Evolutionary conservation across 2,329 filamentous ascomycete species (phyloP).

Genomic region (Diaporthe vaccinii): DNA sequence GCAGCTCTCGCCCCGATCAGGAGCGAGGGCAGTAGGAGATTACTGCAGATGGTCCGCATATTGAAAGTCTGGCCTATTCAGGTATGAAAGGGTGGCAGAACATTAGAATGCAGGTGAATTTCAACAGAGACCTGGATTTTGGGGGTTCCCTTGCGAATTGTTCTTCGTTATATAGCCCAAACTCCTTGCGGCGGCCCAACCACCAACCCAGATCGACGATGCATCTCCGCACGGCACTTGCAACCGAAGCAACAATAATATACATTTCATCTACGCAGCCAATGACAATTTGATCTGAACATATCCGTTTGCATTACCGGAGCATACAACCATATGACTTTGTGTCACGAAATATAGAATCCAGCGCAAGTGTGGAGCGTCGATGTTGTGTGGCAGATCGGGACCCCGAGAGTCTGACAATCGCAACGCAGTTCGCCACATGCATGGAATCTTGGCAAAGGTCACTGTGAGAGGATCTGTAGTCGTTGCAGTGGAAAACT

Average conservation of each 20-base stretch:
- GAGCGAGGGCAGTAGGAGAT: background rate
- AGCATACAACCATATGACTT: background rate
- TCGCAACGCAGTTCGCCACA: no score
- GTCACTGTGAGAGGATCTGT: no score
- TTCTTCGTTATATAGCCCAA: background rate
- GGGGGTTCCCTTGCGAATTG: background rate
- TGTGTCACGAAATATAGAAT: no score
- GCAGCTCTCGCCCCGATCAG: background rate
- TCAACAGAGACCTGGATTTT: background rate
- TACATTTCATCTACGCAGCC: background rate
- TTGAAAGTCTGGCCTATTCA: background rate
- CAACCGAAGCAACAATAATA: background rate
- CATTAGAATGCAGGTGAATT: background rate
- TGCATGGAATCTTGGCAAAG: no score
- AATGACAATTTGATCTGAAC: background rate
- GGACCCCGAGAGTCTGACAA: no score
- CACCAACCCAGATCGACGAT: background rate
- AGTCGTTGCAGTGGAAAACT: no score
- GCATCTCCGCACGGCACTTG: slow-evolving; percentile 28
- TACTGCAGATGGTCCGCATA: background rate
- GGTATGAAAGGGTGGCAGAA: background rate
- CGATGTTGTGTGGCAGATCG: no score
- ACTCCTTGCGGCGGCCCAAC: background rate
- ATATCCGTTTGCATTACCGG: background rate
- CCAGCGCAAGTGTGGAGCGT: no score